phyloP scores from a whole-genome alignment of 2,329 filamentous ascomycete genomes.

The Pseudogymnoascus pannorum region DNA sequence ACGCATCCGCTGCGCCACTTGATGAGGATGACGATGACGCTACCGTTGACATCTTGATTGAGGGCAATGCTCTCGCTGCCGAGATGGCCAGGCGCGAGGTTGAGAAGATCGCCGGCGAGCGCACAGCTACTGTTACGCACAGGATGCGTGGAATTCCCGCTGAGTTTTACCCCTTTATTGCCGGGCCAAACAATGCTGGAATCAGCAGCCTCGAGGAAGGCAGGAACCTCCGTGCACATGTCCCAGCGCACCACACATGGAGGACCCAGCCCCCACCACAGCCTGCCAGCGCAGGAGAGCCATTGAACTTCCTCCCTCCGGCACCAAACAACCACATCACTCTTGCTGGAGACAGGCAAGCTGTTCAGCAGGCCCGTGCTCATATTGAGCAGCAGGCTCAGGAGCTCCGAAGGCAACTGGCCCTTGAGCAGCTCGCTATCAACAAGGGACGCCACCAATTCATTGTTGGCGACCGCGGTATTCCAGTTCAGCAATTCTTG shows the following conservation, averaged over 20 bases:
- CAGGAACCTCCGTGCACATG: slow-evolving; percentile 70
- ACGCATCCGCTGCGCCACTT: slow-evolving; percentile 45
- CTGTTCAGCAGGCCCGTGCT: slow-evolving; percentile 70
- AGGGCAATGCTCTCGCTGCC: slow-evolving; percentile 84
- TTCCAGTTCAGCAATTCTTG: slow-evolving; percentile 78
- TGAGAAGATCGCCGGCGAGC: slow-evolving; percentile 78
- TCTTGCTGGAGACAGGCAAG: slow-evolving; percentile 75
- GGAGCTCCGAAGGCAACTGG: slow-evolving; percentile 67
- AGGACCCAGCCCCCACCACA: slow-evolving; percentile 59
- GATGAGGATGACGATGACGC: slow-evolving; percentile 73
- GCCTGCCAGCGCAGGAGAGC: slow-evolving; percentile 53
- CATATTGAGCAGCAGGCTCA: slow-evolving; percentile 74
- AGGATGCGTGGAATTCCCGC: slow-evolving; percentile 78
- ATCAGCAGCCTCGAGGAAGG: slow-evolving; percentile 62
- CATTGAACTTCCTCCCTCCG: slow-evolving; percentile 63
- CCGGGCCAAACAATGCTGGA: slow-evolving; percentile 65
- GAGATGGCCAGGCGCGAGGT: slow-evolving; percentile 79
- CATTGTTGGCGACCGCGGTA: slow-evolving; percentile 78
- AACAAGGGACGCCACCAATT: slow-evolving; percentile 88
- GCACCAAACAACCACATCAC: slow-evolving; percentile 70
- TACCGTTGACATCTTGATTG: slow-evolving; percentile 77
- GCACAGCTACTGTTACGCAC: slow-evolving; percentile 72
- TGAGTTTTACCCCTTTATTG: slow-evolving; percentile 93
- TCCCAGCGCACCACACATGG: slow-evolving; percentile 77
- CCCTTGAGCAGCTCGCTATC: slow-evolving; percentile 71